Base-by-base conservation (phyloP, 768 basidiomycete species). In the Leccinellum rugosiceps region DNA sequence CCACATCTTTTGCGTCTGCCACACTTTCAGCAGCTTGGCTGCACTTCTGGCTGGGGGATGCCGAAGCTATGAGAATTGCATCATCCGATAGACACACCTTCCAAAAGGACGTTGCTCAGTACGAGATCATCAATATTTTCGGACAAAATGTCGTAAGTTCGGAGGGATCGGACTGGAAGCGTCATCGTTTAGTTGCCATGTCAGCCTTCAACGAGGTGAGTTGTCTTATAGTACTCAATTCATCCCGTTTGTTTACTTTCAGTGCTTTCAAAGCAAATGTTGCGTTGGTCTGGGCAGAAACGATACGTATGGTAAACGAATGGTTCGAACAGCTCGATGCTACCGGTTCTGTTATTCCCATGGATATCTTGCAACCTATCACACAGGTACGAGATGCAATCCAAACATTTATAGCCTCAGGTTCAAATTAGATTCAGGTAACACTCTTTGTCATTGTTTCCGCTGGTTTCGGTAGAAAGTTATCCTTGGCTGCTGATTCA, bases 121-220 rank as follows among this genome's bases (percentile, higher is more conserved):
- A 81, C 47, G 75, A 76, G 54, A 53, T 73, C 0, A 30, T 81
- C 48, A 76, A 78, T 47, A 73, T 82, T 45, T 80, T 78, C 21
- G 82, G 82, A 1, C 56, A 55, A 28, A 82, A 78, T 61, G 55
- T 83, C 4, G 63, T 82, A 23, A 73, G 75, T 6, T 63, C 65
- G 1, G 80, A 80, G 48, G 78, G 76, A 6, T 50, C 73, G 0
- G 74, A 77, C 17, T 83, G 81, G 80, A 77, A 77, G 50, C 71
- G 78, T 2, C 80, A 81, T 58, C 72, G 79, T 44, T 67, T 63
- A 9, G 70, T 79, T 1, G 69, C 79, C 25, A 80, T 77, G 53
- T 75, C 78, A 7, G 81, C 81, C 1, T 83, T 83, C 66, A 80
- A 74, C 47, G 81, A 82, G 69, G 81, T 70, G 53, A 50, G 65